Percentiles rank a stretch among this genome's conserved stretches.
Evolutionary conservation across 1,284 basidiomycete genomes (phyloP).

Genomic region (Cutaneotrichosporon sp.): DNA sequence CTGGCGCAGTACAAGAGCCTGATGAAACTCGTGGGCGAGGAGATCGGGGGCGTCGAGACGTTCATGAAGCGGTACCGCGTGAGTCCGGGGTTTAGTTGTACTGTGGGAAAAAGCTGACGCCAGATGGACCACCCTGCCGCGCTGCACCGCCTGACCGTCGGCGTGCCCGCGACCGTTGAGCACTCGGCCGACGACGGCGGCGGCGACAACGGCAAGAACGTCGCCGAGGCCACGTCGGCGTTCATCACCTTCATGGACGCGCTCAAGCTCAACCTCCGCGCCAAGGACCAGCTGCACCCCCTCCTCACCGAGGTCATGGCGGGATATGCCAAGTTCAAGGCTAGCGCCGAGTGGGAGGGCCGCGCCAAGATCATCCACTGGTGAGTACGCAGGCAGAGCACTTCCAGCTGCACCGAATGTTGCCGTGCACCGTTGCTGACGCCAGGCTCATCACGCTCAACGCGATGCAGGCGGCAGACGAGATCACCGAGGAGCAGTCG

Average conservation of each 20-base stretch:
- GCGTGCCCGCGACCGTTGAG: conserved; percentile 95
- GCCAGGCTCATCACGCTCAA: conserved; percentile 94
- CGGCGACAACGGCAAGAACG: conserved; percentile 88
- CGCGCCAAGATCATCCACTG: conserved; percentile 90
- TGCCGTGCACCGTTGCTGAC: too few species aligned
- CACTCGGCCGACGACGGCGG: conserved; percentile 74
- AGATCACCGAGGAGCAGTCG: conserved; percentile 93
- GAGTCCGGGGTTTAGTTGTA: conserved; percentile 37
- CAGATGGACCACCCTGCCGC: conserved; percentile 96
- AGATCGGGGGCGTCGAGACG: conserved; percentile 76
- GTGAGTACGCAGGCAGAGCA: conserved; percentile 55
- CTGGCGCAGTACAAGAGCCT: conserved; percentile 97
- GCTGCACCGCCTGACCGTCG: conserved; percentile 82
- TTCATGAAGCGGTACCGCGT: conserved; percentile 92
- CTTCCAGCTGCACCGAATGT: too few species aligned
- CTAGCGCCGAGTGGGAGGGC: conserved; percentile 91
- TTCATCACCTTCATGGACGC: conserved; percentile 99
- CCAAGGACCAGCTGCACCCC: conserved; percentile 96
- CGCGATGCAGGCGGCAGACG: conserved; percentile 94
- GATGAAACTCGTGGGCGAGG: conserved; percentile 85
- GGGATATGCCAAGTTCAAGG: conserved; percentile 87
- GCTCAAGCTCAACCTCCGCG: conserved; percentile 83
- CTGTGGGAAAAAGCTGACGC: neutral
- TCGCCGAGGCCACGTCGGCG: conserved; percentile 98
- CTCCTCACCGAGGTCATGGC: conserved; percentile 92